Conservation (phyloP, 306 rosid genomes). For the Pachyrhizus erosus region DNA sequence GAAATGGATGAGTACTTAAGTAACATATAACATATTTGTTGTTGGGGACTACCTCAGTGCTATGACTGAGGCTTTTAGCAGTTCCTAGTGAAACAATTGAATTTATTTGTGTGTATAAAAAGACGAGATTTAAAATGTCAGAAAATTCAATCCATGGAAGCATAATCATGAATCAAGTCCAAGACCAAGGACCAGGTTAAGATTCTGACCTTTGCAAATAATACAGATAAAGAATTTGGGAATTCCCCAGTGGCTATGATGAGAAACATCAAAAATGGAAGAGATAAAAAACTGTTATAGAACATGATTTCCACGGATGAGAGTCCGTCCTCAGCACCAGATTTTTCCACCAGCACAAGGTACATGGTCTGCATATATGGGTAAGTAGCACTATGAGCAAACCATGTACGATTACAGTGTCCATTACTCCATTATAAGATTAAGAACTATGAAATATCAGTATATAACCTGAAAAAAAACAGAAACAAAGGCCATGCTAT, state of each 20-base stretch:
- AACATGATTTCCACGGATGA: conserved; percentile 94
- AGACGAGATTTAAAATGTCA: conserved; percentile 12
- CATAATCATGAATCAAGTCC: conserved; percentile 17
- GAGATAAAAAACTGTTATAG: conserved; percentile 89
- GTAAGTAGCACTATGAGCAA: conserved; percentile 45
- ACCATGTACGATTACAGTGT: conserved; percentile 14
- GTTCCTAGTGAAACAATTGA: conserved; percentile 24
- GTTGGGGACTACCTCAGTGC: not conserved
- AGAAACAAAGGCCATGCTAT: conserved; percentile 90
- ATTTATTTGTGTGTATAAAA: conserved; percentile 16
- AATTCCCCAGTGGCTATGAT: conserved; percentile 90
- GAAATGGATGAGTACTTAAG: not conserved
- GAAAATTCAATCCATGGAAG: conserved; percentile 13
- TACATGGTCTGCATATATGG: conserved; percentile 82
- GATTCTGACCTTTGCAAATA: conserved; percentile 78
- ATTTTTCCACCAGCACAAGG: conserved; percentile 91
- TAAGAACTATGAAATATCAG: conserved; percentile 25
- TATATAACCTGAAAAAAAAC: conserved; percentile 85
- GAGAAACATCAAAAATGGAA: conserved; percentile 89
- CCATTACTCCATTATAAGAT: not conserved
- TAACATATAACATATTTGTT: not conserved
- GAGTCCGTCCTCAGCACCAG: conserved; percentile 96
- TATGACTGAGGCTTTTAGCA: not conserved
- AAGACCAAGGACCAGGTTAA: conserved; percentile 28
- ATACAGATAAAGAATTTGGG: conserved; percentile 78